These are phyloP conservation scores for Tulasnella sp. DNA, from an alignment of 768 basidiomycete genomes.

Conservation along the genomic window DNA sequence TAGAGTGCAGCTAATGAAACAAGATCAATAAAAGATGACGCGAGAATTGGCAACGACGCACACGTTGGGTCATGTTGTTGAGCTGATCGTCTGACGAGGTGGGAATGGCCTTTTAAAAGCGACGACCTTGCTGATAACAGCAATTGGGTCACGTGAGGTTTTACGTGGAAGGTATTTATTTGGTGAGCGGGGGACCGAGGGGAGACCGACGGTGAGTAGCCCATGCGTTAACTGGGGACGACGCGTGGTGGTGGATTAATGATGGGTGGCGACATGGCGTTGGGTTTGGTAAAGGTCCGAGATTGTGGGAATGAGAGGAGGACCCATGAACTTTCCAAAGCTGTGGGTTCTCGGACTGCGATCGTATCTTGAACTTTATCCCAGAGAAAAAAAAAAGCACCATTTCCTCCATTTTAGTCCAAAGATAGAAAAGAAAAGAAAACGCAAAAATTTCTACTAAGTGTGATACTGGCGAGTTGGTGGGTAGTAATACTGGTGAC, in stretches of 20 bases:
- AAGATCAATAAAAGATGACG: background rate
- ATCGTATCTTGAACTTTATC: conserved; percentile 2
- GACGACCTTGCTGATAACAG: background rate
- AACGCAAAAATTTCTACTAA: background rate
- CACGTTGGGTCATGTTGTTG: background rate
- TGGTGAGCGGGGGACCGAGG: background rate
- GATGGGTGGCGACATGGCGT: background rate
- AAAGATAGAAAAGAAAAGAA: background rate
- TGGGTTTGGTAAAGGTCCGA: background rate
- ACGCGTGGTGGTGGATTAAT: background rate
- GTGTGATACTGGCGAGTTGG: background rate
- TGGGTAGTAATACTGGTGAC: background rate
- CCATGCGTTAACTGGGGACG: background rate
- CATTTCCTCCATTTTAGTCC: background rate
- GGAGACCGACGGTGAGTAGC: background rate
- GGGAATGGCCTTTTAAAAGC: background rate
- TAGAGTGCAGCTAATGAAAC: background rate
- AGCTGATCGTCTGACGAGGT: background rate
- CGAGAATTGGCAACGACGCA: background rate
- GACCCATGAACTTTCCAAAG: background rate
- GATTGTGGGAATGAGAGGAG: background rate
- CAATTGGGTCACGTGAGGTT: background rate
- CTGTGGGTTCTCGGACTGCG: background rate
- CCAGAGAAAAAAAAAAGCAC: background rate
- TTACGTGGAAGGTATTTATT: background rate